Evolutionary conservation across 768 basidiomycete species (phyloP), one percentile per base, ranked within the genome.

Genomic region (Rhodocollybia butyracea): DNA sequence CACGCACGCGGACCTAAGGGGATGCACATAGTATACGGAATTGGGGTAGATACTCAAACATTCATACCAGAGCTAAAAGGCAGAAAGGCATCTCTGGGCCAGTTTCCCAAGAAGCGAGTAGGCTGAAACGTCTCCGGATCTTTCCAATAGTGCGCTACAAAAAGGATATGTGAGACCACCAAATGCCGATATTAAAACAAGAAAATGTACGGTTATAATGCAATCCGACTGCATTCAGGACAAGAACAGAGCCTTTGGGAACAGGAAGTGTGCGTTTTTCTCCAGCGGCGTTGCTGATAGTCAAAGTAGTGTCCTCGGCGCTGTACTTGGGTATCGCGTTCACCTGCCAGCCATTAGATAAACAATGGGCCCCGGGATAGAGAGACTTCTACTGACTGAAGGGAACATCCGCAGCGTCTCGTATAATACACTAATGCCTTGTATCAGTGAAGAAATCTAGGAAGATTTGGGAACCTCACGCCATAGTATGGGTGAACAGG

Each of bases 111-210:
- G 59, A 73, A 73, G 22, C 73, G 60, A 41, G 64, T 63, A 3
- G 73, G 73, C 11, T 70, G 72, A 64, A 82, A 84, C 8, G 59
- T 59, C 29, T 76, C 57, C 3, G 82, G 81, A 39, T 82, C 73
- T 48, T 77, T 65, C 82, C 82, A 84, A 62, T 82, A 82, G 31
- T 74, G 73, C 21, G 82, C 82, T 83, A 48, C 26, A 11, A 21
- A 42, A 22, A n/a, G n/a, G n/a, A n/a, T n/a, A n/a, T n/a, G n/a
- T n/a, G n/a, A n/a, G n/a, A n/a, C n/a, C n/a, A n/a, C n/a, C n/a
- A n/a, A n/a, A n/a, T n/a, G n/a, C n/a, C n/a, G n/a, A n/a, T n/a
- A n/a, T n/a, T n/a, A n/a, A n/a, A n/a, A n/a, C 34, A 3, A 26
- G 19, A 17, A 43, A 15, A 57, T 76, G 34, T 64, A 81, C 80